Base-by-base conservation (phyloP, 305 asterid genomes). In the Ilex paraguariensis region DNA sequence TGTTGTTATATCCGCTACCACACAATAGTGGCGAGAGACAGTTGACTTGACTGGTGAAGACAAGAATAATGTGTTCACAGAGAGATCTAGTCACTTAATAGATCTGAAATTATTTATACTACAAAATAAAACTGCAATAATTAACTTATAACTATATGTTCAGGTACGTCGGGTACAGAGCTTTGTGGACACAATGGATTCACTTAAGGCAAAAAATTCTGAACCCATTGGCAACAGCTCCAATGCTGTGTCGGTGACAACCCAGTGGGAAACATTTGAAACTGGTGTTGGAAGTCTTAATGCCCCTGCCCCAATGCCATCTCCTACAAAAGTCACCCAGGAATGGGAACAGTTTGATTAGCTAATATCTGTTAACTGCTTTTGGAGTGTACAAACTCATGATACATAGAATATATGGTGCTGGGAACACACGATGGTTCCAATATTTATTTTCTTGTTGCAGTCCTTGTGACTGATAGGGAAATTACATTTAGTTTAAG, bases 111-210 rank as follows among this genome's bases (percentile, higher is more conserved):
- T 36, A 36, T 36, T 36, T 36, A 36, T 36, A 8, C 9, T 36
- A 5, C 9, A 36, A 36, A 36, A 4, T 3, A 36, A 36, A 36
- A 5, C 42, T 36, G 42, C 42, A 36, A 5, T 36, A 36, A 2
- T 21, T 8, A 36, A 36, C 42, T 36, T 5, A 36, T 36, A 8
- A 8, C 42, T 36, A 40, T 31, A 13, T 61, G 7, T 68, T 64
- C 80, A 92, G 98, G 98, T 92, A 66, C 88, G 83, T 30, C 88
- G 97, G 50, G 82, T 92, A 62, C 96, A 89, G 73, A 80, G 87
- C 82, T 65, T 84, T 60, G 91, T 90, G 68, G 97, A 92, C 6
- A 66, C 74, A 17, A 40, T 92, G 84, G 97, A 92, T 75, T 32
- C 45, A 57, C 77, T 92, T 39, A 87, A 80, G 81, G 77, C 77